Percentiles rank a stretch among this genome's conserved stretches.
Conservation (phyloP, 352 stramenopile species). For the Pythium phragmiticola region DNA sequence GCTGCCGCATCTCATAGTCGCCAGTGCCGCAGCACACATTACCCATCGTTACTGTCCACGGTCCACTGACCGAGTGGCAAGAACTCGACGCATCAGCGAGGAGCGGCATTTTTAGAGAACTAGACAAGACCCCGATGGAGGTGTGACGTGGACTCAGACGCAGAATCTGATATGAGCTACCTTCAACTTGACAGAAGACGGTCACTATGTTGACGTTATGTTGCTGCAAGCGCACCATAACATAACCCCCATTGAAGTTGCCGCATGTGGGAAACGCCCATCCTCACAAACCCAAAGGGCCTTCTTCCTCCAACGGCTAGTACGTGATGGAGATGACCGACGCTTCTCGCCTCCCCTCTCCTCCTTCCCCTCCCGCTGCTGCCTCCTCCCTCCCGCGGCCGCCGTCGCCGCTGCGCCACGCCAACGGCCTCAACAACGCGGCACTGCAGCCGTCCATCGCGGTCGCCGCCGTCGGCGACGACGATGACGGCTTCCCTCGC, state of each 20-base stretch:
- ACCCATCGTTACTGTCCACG: conserved; percentile 39
- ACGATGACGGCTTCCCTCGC: conserved; percentile 12
- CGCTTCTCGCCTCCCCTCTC: conserved; percentile 5
- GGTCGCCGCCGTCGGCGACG: conserved; percentile 6
- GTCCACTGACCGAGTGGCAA: neutral
- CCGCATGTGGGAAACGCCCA: neutral
- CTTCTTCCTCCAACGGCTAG: neutral
- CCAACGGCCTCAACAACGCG: conserved; percentile 17
- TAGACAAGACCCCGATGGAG: conserved; percentile 2
- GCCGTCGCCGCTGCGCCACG: conserved; percentile 17
- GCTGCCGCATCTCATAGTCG: conserved; percentile 58
- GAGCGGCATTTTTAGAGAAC: neutral
- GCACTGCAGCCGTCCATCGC: conserved; percentile 15
- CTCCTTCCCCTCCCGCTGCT: conserved; percentile 1
- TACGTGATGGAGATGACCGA: conserved; percentile 14
- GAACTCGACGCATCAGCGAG: neutral
- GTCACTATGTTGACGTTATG: conserved; percentile 1
- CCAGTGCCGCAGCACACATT: conserved; percentile 61
- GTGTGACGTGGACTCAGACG: neutral
- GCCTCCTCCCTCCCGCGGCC: neutral
- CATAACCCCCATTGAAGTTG: conserved; percentile 11
- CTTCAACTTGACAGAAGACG: conserved; percentile 12
- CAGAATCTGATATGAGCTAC: neutral
- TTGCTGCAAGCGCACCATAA: conserved; percentile 2
- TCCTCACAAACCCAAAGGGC: neutral